Conservation (phyloP, 164 flowering plant genomes). For the Chimonanthus salicifolius region DNA sequence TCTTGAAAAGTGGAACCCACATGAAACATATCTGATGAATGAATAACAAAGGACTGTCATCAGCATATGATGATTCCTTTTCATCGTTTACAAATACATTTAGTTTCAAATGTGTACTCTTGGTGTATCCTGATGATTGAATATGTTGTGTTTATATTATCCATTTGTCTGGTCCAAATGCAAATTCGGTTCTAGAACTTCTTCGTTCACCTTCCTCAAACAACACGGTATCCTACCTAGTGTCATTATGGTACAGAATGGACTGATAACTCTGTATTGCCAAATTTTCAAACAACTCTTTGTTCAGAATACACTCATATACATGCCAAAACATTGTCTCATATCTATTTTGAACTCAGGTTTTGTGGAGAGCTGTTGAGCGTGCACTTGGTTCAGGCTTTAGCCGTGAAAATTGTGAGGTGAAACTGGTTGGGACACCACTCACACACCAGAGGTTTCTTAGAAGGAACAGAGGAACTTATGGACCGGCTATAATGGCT, state of each 20-base stretch:
- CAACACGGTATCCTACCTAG: not conserved
- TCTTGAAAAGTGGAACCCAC: too few relatives aligned
- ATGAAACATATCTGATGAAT: too few relatives aligned
- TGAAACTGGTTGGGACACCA: conserved; percentile 86
- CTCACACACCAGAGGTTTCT: conserved; percentile 85
- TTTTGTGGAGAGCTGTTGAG: conserved; percentile 94
- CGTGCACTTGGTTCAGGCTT: conserved; percentile 84
- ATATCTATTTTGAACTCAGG: conserved; percentile 29
- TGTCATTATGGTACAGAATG: not conserved
- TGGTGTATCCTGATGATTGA: too few relatives aligned
- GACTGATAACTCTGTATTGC: not conserved
- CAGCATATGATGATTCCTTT: too few relatives aligned
- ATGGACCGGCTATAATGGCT: conserved; percentile 89
- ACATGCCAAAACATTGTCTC: not conserved
- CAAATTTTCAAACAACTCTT: not conserved
- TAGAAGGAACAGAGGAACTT: conserved; percentile 83
- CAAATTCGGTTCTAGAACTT: too few relatives aligned
- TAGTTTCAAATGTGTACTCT: too few relatives aligned
- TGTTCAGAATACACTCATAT: not conserved
- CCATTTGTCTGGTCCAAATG: too few relatives aligned
- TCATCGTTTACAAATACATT: too few relatives aligned
- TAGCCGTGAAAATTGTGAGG: conserved; percentile 79
- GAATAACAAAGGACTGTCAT: too few relatives aligned
- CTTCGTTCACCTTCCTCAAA: too few relatives aligned
- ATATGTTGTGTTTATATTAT: too few relatives aligned